Evolutionary conservation across 2,329 filamentous ascomycete genomes (phyloP).

Genomic region (Aspergillus sp.): DNA sequence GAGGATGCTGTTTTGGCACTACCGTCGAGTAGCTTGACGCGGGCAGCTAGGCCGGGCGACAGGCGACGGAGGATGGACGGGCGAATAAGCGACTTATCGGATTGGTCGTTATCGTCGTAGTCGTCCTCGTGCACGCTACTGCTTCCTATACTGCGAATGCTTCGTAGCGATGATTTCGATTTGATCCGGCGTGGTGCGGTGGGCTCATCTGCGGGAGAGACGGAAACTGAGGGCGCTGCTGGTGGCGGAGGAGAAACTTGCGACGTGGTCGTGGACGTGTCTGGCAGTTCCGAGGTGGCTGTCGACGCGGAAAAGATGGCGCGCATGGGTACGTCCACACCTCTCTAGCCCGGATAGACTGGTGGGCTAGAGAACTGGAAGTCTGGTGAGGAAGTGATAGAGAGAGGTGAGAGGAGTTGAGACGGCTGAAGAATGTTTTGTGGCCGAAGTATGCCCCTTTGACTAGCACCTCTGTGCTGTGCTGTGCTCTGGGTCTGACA

Average conservation of each 20-base stretch:
- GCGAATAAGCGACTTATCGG: conserved; percentile 35
- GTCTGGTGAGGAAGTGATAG: conserved; percentile 20
- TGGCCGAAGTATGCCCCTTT: conserved; percentile 18
- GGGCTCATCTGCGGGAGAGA: conserved; percentile 35
- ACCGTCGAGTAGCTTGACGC: conserved; percentile 48
- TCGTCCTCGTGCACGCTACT: conserved; percentile 41
- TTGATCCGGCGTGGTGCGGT: conserved; percentile 36
- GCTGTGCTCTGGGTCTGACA: not conserved
- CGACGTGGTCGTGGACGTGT: conserved; percentile 30
- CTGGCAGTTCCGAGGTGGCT: conserved; percentile 31
- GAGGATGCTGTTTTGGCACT: conserved; percentile 33
- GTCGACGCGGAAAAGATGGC: conserved; percentile 40
- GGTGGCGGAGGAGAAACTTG: conserved; percentile 35
- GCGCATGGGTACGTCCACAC: conserved; percentile 41
- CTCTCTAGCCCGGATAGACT: conserved; percentile 25
- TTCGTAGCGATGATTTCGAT: conserved; percentile 43
- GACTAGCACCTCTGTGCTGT: conserved; percentile 7
- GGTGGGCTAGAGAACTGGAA: conserved; percentile 20
- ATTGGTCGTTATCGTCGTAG: conserved; percentile 20
- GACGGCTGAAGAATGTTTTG: conserved; percentile 23
- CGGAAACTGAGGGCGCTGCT: conserved; percentile 31
- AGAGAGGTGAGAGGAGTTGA: conserved; percentile 15
- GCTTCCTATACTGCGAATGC: conserved; percentile 39
- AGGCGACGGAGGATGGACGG: conserved; percentile 47
- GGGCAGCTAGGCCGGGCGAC: conserved; percentile 48